Evolutionary conservation across 495 filamentous ascomycete species (phyloP).

Genomic region (Bryoglossum gracile): DNA sequence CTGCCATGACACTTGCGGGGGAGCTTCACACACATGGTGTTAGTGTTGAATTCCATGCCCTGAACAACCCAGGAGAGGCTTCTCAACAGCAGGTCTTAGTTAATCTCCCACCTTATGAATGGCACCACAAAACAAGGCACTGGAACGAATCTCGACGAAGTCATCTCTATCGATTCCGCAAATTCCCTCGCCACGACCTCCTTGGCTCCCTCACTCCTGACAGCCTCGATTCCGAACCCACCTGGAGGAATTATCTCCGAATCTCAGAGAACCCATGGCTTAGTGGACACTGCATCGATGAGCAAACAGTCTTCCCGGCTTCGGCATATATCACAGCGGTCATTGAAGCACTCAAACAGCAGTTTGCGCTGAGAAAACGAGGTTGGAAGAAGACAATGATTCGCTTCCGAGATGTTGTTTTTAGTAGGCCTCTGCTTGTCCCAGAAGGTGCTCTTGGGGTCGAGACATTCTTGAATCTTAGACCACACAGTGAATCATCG

Average conservation of each 20-base stretch:
- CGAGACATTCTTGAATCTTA: too few species aligned
- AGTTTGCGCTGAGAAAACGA: conserved; percentile 17
- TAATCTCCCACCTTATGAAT: conserved; percentile 33
- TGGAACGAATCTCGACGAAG: conserved; percentile 30
- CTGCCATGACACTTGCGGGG: conserved; percentile 34
- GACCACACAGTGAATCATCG: too few species aligned
- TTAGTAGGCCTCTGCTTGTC: too few species aligned
- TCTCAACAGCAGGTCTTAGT: conserved; percentile 24
- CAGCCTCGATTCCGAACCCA: conserved; percentile 21
- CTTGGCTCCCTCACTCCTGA: conserved; percentile 25
- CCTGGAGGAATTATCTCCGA: conserved; percentile 30
- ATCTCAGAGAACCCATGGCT: conserved; percentile 40
- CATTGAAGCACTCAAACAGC: conserved; percentile 38
- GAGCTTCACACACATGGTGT: conserved; percentile 17
- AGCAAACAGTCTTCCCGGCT: conserved; percentile 38
- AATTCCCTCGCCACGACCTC: conserved; percentile 27
- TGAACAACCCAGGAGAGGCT: conserved; percentile 16
- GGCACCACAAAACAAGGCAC: conserved; percentile 23
- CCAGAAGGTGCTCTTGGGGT: neutral
- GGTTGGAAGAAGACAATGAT: neutral
- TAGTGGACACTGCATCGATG: conserved; percentile 34
- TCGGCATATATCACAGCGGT: conserved; percentile 41
- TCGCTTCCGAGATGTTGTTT: conserved; percentile 3
- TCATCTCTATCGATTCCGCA: conserved; percentile 25
- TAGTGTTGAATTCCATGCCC: conserved; percentile 25